Base-by-base conservation (phyloP, 2,329 filamentous ascomycete genomes). In the Fusarium nurragi region DNA sequence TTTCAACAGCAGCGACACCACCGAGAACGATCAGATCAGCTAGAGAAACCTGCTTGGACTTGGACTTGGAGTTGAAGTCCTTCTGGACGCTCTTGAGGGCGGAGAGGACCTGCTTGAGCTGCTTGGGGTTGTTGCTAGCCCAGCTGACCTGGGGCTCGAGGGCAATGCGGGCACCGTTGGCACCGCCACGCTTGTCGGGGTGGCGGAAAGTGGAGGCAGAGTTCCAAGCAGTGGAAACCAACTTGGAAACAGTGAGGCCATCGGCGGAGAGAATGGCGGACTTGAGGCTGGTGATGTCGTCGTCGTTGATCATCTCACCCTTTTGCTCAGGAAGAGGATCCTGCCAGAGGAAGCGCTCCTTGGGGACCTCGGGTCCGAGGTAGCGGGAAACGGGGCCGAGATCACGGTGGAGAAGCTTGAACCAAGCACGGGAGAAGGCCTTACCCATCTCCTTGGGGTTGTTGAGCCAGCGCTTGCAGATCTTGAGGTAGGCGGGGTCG, bases 321-420 rank as follows among this genome's bases (percentile, higher is more conserved):
- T 87, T 77, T 7, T 82, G 77, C 6, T 82, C 75, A 22, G 91
- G 90, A 45, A 93, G 77, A 13, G 89, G 88, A 72, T 94, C 91
- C 73, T 93, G 89, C 91, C 91, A 94, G 71, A 87, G 73, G n/a
- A 90, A 81, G 13, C 82, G 80, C 81, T 93, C 89, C 50, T 82
- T 80, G 44, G 91, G 90, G 18, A 92, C 81, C 77, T 94, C 91
- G 2, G 91, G 90, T 26, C 91, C 91, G 43, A 93, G 72, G 82
- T 90, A 93, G 74, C 89, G 89, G 22, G 83, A 75, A 51, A 86
- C 81, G 39, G 91, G 91, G 16, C 91, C 91, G 79, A 94, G 85
- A 75, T 93, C 91, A 79, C 91, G 90, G 80, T 94, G 91, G 30
- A 90, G 82, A 38, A 94, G 85, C 86, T 94, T 93, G 86, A 92